Conservation (phyloP, 768 basidiomycete genomes). For the Collybiopsis confluens region DNA sequence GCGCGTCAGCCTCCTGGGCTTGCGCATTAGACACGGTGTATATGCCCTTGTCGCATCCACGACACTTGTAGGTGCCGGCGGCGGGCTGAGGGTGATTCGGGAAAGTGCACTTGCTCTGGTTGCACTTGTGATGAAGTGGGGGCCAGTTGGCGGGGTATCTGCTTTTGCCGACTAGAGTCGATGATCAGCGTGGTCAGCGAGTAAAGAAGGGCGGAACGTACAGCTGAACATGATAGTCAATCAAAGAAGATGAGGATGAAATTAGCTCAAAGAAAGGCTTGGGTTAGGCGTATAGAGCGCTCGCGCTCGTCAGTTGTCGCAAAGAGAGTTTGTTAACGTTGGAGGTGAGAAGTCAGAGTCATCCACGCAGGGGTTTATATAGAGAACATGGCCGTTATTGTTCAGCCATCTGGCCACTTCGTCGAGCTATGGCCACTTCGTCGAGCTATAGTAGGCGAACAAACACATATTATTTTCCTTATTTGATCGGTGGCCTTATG, state of each 20-base stretch:
- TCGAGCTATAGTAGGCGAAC: too few relatives aligned
- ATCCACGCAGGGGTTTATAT: neutral
- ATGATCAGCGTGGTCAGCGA: neutral
- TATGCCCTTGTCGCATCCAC: slow-evolving; percentile 5
- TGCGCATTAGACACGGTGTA: neutral
- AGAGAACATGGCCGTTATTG: too few relatives aligned
- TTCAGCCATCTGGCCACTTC: too few relatives aligned
- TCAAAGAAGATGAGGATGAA: neutral
- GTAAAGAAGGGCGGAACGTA: neutral
- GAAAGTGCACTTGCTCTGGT: neutral
- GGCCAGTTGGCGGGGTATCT: slow-evolving; percentile 5
- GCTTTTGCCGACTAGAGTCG: neutral
- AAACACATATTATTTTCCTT: too few relatives aligned
- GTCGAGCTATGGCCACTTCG: too few relatives aligned
- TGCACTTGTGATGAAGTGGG: slow-evolving; percentile 3
- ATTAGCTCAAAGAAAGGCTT: neutral
- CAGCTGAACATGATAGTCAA: neutral
- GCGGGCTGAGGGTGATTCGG: slow-evolving; percentile 1
- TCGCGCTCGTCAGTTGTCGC: neutral
- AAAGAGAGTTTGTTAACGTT: neutral
- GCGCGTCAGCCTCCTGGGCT: neutral
- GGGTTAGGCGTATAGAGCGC: neutral
- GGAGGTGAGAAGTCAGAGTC: neutral
- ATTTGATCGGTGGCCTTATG: too few relatives aligned
- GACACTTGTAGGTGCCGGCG: neutral